These are phyloP conservation scores for Filosporella fistucella DNA, from an alignment of 495 filamentous ascomycete species.

Conservation along the genomic window DNA sequence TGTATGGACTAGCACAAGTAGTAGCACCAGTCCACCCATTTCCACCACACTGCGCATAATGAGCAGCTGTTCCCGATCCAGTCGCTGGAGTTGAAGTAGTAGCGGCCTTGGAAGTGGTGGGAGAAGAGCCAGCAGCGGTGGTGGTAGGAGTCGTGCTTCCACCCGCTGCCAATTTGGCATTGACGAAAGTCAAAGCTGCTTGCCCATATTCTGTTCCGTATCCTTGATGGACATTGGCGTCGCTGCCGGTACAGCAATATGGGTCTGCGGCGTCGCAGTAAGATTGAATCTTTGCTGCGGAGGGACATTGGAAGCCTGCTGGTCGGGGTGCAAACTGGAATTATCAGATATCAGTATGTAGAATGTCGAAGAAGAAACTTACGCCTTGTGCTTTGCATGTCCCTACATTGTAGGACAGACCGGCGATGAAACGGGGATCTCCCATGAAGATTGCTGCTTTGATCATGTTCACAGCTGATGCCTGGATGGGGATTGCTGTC, in stretches of 20 bases:
- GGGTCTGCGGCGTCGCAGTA: constrained; percentile 62
- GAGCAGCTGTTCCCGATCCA: no score
- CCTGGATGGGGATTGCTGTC: constrained; percentile 41
- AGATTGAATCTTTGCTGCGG: constrained; percentile 47
- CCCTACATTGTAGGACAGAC: constrained; percentile 57
- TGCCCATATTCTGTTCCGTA: constrained; percentile 56
- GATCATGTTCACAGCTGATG: constrained; percentile 42
- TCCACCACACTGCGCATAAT: no score
- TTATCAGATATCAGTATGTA: constrained; percentile 6
- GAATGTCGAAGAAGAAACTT: constrained; percentile 27
- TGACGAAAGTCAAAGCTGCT: constrained; percentile 50
- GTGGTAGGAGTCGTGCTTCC: no score
- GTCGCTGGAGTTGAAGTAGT: background rate
- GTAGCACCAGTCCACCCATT: background rate
- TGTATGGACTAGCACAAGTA: background rate
- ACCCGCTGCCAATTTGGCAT: constrained; percentile 32
- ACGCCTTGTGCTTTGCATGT: constrained; percentile 55
- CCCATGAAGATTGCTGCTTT: constrained; percentile 64
- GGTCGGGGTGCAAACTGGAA: constrained; percentile 52
- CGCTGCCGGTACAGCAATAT: constrained; percentile 60
- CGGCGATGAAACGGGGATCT: constrained; percentile 48
- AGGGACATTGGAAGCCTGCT: constrained; percentile 49
- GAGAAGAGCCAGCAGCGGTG: background rate
- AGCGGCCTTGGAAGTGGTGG: background rate
- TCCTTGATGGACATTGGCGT: constrained; percentile 52